Evolutionary conservation across 2,329 filamentous ascomycete species (phyloP), one percentile per base, ranked within the genome.

Genomic region (Aureobasidium sp.): DNA sequence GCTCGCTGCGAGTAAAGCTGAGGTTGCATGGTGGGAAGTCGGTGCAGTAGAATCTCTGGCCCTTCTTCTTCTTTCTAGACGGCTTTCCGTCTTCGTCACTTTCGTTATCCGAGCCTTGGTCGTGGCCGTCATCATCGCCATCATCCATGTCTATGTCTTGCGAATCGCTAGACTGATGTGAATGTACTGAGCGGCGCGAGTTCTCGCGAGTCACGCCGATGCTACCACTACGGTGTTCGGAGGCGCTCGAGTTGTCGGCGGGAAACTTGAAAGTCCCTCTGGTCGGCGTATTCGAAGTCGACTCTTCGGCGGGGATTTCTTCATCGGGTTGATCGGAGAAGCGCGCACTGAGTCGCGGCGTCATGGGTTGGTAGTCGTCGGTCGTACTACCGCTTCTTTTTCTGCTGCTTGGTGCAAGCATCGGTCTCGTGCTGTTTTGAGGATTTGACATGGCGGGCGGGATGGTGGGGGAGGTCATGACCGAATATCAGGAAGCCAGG

Each of bases 31-130:
- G 92, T 30, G 93, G 93, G 68, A 91, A 97, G 36, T 96, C 91
- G 4, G 89, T 95, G 76, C 94, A 99, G 75, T 93, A 97, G 75
- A 99, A 99, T 49, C 91, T 86, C 73, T 97, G 91, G 0, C 91
- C 91, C 75, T 96, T 96, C 78, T 96, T 97, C 82, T 97, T 97
- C 83, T 97, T 97, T 77, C 95, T 96, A 57, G 83, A 86, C 9
- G 89, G 88, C 65, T 87, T 84, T 64, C 90, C 89, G 13, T 88
- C 89, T 34, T 80, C 79, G 65, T 77, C 78, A 64, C 78, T 81
- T 30, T 81, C 79, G 55, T 78, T 77, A 67, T 81, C 79, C 10
- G 78, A 80, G 2, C 69, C 77, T 11, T 87, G 88, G n/a, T 88
- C 86, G 41, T 80, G 84, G 59, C 90, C 88, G 11, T 88, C 88